These are phyloP conservation scores for Trifolium pratense DNA, from an alignment of 306 rosid genomes.

Conservation along the genomic window DNA sequence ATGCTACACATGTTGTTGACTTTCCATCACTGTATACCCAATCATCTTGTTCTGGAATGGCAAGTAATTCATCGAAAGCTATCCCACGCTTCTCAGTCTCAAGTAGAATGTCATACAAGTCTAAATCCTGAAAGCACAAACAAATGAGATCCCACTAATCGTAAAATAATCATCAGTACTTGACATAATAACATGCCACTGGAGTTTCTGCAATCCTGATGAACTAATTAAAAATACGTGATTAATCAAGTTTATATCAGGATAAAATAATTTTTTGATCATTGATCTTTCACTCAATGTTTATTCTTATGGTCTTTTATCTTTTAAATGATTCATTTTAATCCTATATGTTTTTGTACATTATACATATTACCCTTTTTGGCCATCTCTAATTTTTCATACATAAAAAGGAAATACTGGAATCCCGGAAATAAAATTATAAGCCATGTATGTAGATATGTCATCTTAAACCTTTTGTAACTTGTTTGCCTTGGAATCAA, in stretches of 20 bases:
- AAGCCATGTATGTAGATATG: background rate
- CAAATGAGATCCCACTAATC: conserved; percentile 12
- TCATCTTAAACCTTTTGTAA: conserved; percentile 10
- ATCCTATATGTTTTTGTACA: background rate
- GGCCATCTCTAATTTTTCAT: background rate
- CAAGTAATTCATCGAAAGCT: conserved; percentile 77
- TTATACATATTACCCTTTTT: background rate
- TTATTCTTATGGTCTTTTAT: background rate
- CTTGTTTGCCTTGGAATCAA: conserved; percentile 12
- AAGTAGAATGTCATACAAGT: conserved; percentile 69
- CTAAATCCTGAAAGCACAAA: conserved; percentile 66
- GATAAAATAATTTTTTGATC: background rate
- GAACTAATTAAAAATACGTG: conserved; percentile 11
- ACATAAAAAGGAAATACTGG: conserved; percentile 6
- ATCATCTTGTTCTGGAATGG: conserved; percentile 95
- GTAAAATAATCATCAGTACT: conserved; percentile 13
- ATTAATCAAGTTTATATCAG: conserved; percentile 11
- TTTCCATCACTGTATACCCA: conserved; percentile 97
- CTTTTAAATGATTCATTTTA: background rate
- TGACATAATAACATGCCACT: conserved; percentile 13
- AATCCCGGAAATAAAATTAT: background rate
- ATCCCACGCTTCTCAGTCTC: conserved; percentile 88
- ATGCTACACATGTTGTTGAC: conserved; percentile 93
- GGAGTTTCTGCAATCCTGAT: conserved; percentile 20
- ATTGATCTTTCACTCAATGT: background rate